Evolutionary conservation across 164 flowering plant species (phyloP).

Genomic region (Nymphaea thermarum): DNA sequence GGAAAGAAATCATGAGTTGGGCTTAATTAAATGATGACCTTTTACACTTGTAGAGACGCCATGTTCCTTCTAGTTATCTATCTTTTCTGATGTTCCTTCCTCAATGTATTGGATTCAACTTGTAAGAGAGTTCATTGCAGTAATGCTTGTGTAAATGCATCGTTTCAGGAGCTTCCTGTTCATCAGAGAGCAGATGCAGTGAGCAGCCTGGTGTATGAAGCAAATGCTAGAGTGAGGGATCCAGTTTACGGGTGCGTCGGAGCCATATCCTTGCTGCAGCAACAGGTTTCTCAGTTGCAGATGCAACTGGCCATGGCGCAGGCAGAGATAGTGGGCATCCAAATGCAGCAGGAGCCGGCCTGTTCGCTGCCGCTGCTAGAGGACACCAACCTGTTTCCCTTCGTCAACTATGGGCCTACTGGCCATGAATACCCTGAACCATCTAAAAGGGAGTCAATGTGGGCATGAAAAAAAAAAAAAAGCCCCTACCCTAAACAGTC

Average conservation of each 20-base stretch:
- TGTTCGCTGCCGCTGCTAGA: slow-evolving; percentile 11
- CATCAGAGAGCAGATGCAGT: slow-evolving; percentile 58
- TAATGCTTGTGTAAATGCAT: background rate
- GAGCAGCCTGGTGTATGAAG: slow-evolving; percentile 62
- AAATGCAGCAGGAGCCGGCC: slow-evolving; percentile 55
- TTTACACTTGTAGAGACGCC: no score
- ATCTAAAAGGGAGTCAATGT: slow-evolving; percentile 64
- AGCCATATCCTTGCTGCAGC: slow-evolving; percentile 64
- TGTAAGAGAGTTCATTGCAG: background rate
- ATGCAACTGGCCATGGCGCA: slow-evolving; percentile 77
- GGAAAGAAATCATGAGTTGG: no score
- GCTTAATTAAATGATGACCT: no score
- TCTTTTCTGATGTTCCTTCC: no score
- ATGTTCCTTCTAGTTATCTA: no score
- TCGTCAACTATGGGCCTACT: slow-evolving; percentile 36
- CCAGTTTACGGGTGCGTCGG: slow-evolving; percentile 76
- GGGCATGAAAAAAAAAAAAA: slow-evolving; percentile 28
- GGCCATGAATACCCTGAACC: slow-evolving; percentile 61
- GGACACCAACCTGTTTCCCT: slow-evolving; percentile 27
- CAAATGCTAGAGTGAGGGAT: slow-evolving; percentile 53
- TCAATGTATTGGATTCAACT: no score
- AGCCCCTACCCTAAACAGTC: slow-evolving; percentile 1
- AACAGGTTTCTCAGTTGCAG: slow-evolving; percentile 58
- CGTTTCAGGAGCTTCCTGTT: slow-evolving; percentile 41
- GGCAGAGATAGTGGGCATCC: slow-evolving; percentile 72